Percentiles rank a stretch among this genome's conserved stretches.
phyloP scores from a whole-genome alignment of 73 alveolate genomes.

The Symbiodinium natans region DNA sequence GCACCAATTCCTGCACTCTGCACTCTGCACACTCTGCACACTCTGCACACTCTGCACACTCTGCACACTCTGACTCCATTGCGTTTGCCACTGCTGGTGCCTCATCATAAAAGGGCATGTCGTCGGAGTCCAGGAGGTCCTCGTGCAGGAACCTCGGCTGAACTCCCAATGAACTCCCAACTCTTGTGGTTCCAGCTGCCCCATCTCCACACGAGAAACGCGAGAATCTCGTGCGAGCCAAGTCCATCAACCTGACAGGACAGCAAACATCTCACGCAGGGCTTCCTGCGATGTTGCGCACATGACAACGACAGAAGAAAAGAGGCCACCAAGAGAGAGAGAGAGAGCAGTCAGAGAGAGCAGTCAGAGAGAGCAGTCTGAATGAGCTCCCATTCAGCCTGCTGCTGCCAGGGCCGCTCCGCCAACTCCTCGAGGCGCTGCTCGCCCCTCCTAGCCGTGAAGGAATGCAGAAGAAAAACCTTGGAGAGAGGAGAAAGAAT shows the following conservation, averaged over 20 bases:
- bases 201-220: too few species aligned
- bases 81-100: not conserved
- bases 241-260: slow-evolving; percentile 31
- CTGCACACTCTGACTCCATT: not conserved
- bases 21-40: not conserved
- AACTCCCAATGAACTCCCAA: too few species aligned
- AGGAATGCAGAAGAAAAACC: too few species aligned
- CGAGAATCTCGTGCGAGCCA: slow-evolving; percentile 38
- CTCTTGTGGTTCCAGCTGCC: too few species aligned
- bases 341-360: not conserved
- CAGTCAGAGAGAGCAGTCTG: not conserved
- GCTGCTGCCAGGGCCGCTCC: slow-evolving; percentile 59
- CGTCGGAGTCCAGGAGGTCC: slow-evolving; percentile 33
- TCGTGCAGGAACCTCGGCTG: slow-evolving; percentile 45
- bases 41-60: not conserved
- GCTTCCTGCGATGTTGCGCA: too few species aligned
- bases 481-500: too few species aligned
- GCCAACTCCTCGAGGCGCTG: slow-evolving; percentile 36
- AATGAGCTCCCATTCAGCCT: not conserved
- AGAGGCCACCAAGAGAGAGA: not conserved
- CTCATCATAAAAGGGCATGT: slow-evolving; percentile 78
- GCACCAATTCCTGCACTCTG: slow-evolving; percentile 32
- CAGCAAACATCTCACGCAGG: not conserved
- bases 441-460: not conserved
- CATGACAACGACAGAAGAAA: too few species aligned